These are phyloP conservation scores for Dimocarpus longan DNA, from an alignment of 345 rosid genomes.

Conservation along the genomic window DNA sequence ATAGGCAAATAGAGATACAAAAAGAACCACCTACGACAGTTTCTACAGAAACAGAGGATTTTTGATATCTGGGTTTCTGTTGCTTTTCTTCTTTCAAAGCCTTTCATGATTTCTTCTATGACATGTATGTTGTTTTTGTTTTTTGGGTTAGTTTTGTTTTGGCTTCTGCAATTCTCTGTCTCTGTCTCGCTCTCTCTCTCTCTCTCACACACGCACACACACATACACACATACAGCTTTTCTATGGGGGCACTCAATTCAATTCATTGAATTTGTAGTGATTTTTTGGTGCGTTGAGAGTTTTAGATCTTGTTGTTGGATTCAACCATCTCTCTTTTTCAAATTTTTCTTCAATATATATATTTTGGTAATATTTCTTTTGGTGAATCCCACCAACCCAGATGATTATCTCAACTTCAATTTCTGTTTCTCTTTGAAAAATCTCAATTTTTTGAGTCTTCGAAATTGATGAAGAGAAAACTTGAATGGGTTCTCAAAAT, in stretches of 20 bases:
- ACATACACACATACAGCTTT: neutral
- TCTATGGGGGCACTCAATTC: neutral
- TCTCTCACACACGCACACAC: too few relatives aligned
- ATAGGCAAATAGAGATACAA: neutral
- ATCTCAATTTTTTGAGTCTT: neutral
- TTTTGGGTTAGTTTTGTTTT: neutral
- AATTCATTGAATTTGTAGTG: neutral
- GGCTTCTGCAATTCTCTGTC: conserved; percentile 4
- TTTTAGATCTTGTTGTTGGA: conserved; percentile 22
- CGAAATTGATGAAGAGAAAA: neutral
- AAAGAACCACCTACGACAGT: neutral
- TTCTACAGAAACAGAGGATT: neutral
- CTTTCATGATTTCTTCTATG: neutral
- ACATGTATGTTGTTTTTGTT: conserved; percentile 13
- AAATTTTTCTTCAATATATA: neutral
- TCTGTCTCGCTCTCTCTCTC: neutral
- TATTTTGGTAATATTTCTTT: neutral
- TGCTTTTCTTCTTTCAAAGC: neutral
- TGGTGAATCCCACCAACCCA: neutral
- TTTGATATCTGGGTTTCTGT: neutral
- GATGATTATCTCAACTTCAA: neutral
- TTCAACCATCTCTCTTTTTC: conserved; percentile 3
- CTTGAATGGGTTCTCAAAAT: neutral
- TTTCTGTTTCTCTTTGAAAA: neutral
- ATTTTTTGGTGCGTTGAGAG: neutral